Conservation (phyloP, 768 basidiomycete genomes). For the Hypholoma fasciculare region DNA sequence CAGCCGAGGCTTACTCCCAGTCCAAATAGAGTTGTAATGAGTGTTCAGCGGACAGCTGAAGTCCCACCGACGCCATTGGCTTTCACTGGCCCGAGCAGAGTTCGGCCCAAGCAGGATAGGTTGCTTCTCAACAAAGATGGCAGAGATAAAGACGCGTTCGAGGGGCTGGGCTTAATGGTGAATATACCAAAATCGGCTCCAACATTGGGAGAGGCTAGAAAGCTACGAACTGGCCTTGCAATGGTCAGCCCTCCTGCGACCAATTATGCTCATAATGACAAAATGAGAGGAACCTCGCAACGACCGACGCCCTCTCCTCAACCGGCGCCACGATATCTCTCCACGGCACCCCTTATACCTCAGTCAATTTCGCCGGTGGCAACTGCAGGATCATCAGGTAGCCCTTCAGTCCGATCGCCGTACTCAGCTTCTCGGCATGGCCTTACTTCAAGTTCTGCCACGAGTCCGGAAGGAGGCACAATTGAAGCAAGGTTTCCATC, state of each 20-base stretch:
- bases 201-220: constrained; percentile 76
- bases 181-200: constrained; percentile 50
- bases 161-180: constrained; percentile 60
- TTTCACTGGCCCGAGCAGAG: constrained; percentile 26
- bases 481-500: constrained; percentile 84
- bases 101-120: constrained; percentile 22
- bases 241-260: constrained; percentile 37
- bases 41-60: constrained; percentile 16
- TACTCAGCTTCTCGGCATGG: constrained; percentile 25
- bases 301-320: constrained; percentile 32
- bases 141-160: constrained; percentile 71
- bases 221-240: constrained; percentile 71
- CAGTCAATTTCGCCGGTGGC: constrained; percentile 32
- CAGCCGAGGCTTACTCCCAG: constrained; percentile 21
- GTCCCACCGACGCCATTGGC: constrained; percentile 25
- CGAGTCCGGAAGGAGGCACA: constrained; percentile 38
- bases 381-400: constrained; percentile 24
- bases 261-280: constrained; percentile 19
- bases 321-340: constrained; percentile 25
- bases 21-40: constrained; percentile 13
- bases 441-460: constrained; percentile 24
- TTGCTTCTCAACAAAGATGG: constrained; percentile 21
- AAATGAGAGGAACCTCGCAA: background rate
- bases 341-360: constrained; percentile 25
- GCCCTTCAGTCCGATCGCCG: constrained; percentile 31